Base-by-base conservation (phyloP, 2,329 filamentous ascomycete genomes). In the Aspergillus neoniger region DNA sequence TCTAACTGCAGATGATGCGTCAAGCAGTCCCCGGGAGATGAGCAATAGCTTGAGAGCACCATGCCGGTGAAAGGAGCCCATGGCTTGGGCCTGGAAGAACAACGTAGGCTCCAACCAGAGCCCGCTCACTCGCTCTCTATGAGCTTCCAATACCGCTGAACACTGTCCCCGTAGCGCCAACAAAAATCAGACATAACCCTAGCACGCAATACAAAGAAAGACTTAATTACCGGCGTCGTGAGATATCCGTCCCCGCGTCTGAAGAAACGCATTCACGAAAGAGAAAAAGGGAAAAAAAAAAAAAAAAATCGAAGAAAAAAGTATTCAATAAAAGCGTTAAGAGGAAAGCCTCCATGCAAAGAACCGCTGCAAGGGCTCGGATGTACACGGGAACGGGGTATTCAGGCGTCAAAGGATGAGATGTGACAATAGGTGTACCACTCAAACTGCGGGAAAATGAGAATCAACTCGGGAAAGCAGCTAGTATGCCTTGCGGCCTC, bases 401-500 rank as follows among this genome's bases (percentile, higher is more conserved):
- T 58, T 58, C 48, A 51, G 23, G 39, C 38, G 54, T 48, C 30
- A 53, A 36, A 55, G 38, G 47, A 60, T 36, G 52, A 50, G 58
- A 25, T 56, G 39, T 44, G 53, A 21, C 41, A 55, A 39, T 39
- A 41, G 39, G 10, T 41, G 50, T 43, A 54, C 23, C 14, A 41
- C 14, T 21, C 15, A 25, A 12, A 30, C 39, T 28, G 48, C 53
- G 14, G 32, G 28, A 21, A 57, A 53, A 21, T 23, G 39, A 49
- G 49, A 57, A 58, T 58, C 28, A 48, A 59, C 44, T 41, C 50
- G 41, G 39, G 50, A 32, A 62, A 55, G 57, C 63, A 59, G 49
- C 66, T 72, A 77, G 63, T 73, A 77, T 17, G 76, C 76, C 64
- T 76, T 76, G 65, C 75, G 74, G 44, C 68, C 65, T 59, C 75